A percentile compares a stretch with the other conserved stretches of the same genome.
Conservation (phyloP, 1,284 basidiomycete genomes). For the Sutorius eximius region DNA sequence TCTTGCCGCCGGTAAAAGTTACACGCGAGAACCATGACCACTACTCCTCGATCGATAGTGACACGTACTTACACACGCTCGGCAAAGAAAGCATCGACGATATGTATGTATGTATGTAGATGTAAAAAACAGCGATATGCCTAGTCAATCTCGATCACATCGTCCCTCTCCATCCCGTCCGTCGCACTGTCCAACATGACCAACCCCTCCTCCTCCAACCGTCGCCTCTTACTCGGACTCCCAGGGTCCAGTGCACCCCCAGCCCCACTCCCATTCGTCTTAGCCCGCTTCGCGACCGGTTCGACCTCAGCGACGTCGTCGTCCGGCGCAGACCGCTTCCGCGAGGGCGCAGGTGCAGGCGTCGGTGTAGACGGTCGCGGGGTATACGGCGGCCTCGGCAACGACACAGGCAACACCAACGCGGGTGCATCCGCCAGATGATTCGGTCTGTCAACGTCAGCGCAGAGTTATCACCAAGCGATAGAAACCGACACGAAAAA, state of each 20-base stretch:
- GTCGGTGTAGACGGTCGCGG: slow-evolving; percentile 42
- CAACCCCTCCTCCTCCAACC: slow-evolving; percentile 70
- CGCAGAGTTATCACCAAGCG: not conserved
- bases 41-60: too few relatives aligned
- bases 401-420: slow-evolving; percentile 59
- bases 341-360: slow-evolving; percentile 42
- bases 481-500: not conserved
- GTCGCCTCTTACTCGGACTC: slow-evolving; percentile 62
- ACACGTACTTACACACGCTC: too few relatives aligned
- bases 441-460: slow-evolving; percentile 42
- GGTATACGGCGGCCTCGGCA: slow-evolving; percentile 55
- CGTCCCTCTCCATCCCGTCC: slow-evolving; percentile 54
- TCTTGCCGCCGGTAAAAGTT: too few relatives aligned
- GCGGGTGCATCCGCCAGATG: slow-evolving; percentile 50
- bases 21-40: too few relatives aligned
- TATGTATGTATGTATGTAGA: too few relatives aligned
- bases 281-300: slow-evolving; percentile 55
- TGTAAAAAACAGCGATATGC: too few relatives aligned
- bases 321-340: slow-evolving; percentile 60
- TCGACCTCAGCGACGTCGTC: slow-evolving; percentile 49
- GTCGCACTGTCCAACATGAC: slow-evolving; percentile 60
- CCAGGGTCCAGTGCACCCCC: slow-evolving; percentile 17
- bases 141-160: slow-evolving; percentile 57
- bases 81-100: too few relatives aligned
- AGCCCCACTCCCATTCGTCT: slow-evolving; percentile 27